These are phyloP conservation scores for Quercus lobata DNA, from an alignment of 331 rosid species.

Conservation along the genomic window DNA sequence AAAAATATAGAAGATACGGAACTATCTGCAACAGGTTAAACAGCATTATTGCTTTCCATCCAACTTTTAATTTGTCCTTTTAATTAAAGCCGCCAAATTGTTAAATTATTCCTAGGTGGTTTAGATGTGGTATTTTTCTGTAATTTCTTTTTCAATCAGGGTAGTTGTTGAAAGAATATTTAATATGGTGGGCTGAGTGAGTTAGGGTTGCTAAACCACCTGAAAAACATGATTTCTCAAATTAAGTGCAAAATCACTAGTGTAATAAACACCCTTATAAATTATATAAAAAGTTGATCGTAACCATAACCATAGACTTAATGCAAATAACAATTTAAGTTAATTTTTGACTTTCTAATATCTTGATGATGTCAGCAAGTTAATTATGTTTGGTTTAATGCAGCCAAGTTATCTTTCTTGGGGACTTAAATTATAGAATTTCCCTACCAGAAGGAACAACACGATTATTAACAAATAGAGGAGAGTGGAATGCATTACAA, in stretches of 20 bases:
- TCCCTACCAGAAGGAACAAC: conserved; percentile 62
- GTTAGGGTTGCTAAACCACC: conserved; percentile 12
- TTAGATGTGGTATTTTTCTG: not conserved
- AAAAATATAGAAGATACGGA: conserved; percentile 7
- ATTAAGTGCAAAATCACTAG: conserved; percentile 10
- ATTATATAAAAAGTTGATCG: conserved; percentile 25
- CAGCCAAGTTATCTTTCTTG: conserved; percentile 70
- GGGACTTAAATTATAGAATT: conserved; percentile 78
- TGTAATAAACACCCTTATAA: not conserved
- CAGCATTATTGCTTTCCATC: conserved; percentile 22
- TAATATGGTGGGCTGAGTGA: conserved; percentile 10
- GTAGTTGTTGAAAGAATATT: conserved; percentile 15
- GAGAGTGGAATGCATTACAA: conserved; percentile 53
- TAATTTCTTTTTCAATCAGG: conserved; percentile 7
- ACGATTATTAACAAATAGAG: conserved; percentile 37
- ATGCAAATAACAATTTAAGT: not conserved
- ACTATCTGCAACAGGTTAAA: conserved; percentile 7
- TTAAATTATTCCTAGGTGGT: conserved; percentile 14
- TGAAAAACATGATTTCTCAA: conserved; percentile 16
- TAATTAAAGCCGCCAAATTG: conserved; percentile 29
- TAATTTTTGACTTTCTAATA: not conserved
- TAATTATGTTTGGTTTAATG: conserved; percentile 1
- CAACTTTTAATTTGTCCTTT: conserved; percentile 42
- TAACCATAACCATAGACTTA: conserved; percentile 7
- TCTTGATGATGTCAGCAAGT: not conserved